Evolutionary conservation across 2,329 filamentous ascomycete genomes (phyloP).

Genomic region (Botryotinia convoluta): DNA sequence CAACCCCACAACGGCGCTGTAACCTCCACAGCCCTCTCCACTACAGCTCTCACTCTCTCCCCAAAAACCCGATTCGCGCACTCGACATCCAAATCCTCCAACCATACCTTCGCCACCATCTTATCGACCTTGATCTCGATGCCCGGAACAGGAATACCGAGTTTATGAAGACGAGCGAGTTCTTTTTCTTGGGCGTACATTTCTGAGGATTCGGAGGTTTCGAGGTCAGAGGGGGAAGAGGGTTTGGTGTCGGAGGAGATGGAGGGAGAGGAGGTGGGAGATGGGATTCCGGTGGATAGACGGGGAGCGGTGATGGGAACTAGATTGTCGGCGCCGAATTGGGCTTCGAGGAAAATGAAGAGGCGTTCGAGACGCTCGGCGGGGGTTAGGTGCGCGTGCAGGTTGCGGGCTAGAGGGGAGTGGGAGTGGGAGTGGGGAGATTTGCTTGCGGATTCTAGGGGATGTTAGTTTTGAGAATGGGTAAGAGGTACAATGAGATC

Average conservation of each 20-base stretch:
- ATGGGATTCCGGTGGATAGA: slow-evolving; percentile 37
- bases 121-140: slow-evolving; percentile 85
- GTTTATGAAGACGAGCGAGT: slow-evolving; percentile 72
- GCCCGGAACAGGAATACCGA: slow-evolving; percentile 89
- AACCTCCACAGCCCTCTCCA: slow-evolving; percentile 85
- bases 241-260: background rate
- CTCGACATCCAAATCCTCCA: slow-evolving; percentile 89
- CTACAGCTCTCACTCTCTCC: slow-evolving; percentile 82
- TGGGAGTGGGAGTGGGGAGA: slow-evolving; percentile 50
- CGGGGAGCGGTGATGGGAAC: slow-evolving; percentile 69
- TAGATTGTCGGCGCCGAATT: slow-evolving; percentile 85
- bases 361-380: slow-evolving; percentile 79
- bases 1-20: slow-evolving; percentile 65
- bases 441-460: slow-evolving; percentile 58
- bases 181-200: slow-evolving; percentile 52
- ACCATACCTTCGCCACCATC: slow-evolving; percentile 82
- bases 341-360: slow-evolving; percentile 94
- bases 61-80: slow-evolving; percentile 74
- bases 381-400: slow-evolving; percentile 68
- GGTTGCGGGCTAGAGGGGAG: slow-evolving; percentile 55
- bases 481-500: background rate
- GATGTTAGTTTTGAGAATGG: slow-evolving; percentile 18
- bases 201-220: slow-evolving; percentile 16
- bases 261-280: background rate
- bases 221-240: background rate